Percentiles rank a stretch among this genome's conserved stretches.
These are phyloP conservation scores for Dichotomocladium elegans DNA, from an alignment of 371 early-diverging fungal genomes.

Conservation along the genomic window DNA sequence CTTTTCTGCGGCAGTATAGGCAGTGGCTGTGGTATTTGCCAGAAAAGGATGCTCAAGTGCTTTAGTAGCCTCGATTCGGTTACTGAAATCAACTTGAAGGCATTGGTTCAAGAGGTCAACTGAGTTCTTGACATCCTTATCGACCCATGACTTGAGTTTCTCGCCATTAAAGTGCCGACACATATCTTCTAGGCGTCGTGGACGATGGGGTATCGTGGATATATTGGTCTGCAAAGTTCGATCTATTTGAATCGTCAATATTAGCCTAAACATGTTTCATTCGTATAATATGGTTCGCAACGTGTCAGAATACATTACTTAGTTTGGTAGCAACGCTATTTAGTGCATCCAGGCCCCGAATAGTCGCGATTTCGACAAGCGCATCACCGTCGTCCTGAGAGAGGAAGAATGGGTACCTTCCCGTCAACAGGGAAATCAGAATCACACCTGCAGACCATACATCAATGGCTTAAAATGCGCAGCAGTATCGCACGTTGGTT, in stretches of 20 bases:
- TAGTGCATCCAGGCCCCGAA: slow-evolving; percentile 89
- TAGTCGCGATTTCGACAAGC: slow-evolving; percentile 82
- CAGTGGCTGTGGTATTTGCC: background rate
- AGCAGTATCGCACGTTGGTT: background rate
- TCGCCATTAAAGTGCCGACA: slow-evolving; percentile 28
- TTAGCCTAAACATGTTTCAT: too few relatives aligned
- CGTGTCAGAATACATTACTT: background rate
- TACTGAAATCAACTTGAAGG: slow-evolving; percentile 9
- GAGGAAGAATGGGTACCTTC: slow-evolving; percentile 93
- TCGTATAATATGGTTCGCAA: background rate
- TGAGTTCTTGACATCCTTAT: slow-evolving; percentile 2
- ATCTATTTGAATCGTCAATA: too few relatives aligned
- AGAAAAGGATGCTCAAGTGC: slow-evolving; percentile 21
- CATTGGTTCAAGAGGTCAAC: slow-evolving; percentile 17
- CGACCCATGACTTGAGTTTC: slow-evolving; percentile 5
- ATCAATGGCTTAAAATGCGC: slow-evolving; percentile 85
- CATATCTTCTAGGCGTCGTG: slow-evolving; percentile 33
- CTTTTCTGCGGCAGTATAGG: too few relatives aligned
- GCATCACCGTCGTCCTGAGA: slow-evolving; percentile 89
- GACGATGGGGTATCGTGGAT: slow-evolving; percentile 38
- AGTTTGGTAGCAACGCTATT: slow-evolving; percentile 50
- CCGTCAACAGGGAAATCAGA: slow-evolving; percentile 77
- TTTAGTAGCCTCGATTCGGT: slow-evolving; percentile 15
- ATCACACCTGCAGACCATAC: slow-evolving; percentile 97
- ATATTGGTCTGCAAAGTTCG: slow-evolving; percentile 63